Percentiles rank a stretch among this genome's conserved stretches.
phyloP scores from a whole-genome alignment of 108 stramenopile genomes.

The Pseudonitzschia multistriata region DNA sequence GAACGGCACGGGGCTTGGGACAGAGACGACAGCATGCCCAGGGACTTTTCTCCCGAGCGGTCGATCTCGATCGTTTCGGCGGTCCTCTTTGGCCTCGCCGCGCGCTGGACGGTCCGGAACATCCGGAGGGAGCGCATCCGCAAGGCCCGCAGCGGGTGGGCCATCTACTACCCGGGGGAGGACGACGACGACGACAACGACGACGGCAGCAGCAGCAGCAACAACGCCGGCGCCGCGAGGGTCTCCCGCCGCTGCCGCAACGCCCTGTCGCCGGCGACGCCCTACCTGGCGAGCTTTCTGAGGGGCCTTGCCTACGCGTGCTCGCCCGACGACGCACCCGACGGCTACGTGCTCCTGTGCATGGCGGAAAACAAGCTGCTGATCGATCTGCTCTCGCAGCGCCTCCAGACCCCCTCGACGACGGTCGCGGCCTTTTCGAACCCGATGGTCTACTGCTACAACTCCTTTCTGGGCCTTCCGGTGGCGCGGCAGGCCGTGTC shows the following conservation, averaged over 20 bases:
- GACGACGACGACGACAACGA: not conserved
- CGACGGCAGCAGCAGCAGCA: not conserved
- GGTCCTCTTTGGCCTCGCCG: conserved; percentile 21
- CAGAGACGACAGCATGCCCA: too few species aligned
- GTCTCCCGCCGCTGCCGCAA: conserved; percentile 25
- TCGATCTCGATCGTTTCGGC: conserved; percentile 24
- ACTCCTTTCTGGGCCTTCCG: conserved; percentile 73
- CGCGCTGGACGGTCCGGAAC: conserved; percentile 20
- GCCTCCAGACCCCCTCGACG: conserved; percentile 62
- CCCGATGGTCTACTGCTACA: conserved; percentile 70
- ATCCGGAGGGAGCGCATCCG: conserved; percentile 16
- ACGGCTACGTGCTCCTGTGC: conserved; percentile 73
- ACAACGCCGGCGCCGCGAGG: not conserved
- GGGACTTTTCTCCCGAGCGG: conserved; percentile 17
- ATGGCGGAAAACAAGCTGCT: conserved; percentile 83
- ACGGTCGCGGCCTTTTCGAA: conserved; percentile 75
- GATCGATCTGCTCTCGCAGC: conserved; percentile 63
- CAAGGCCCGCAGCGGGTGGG: conserved; percentile 1
- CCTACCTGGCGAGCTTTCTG: conserved; percentile 57
- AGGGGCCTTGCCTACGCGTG: conserved; percentile 66
- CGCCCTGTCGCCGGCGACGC: conserved; percentile 46
- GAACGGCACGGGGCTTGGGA: too few species aligned
- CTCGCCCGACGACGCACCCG: conserved; percentile 46
- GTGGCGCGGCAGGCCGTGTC: conserved; percentile 74
- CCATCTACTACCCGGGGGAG: not conserved